Evolutionary conservation across 371 early-diverging fungal genomes (phyloP).

Genomic region (Circinella minor): DNA sequence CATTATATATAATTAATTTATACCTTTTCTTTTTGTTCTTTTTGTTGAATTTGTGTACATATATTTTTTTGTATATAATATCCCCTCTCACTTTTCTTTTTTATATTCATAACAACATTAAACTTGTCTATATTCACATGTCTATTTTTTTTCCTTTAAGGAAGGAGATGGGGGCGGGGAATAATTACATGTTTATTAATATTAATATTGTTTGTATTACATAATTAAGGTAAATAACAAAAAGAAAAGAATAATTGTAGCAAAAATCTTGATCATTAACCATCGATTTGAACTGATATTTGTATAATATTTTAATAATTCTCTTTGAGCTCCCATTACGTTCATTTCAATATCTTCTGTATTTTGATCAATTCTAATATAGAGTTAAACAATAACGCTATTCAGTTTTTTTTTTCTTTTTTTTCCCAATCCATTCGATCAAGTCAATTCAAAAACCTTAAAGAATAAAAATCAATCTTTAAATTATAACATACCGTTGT

Average conservation of each 20-base stretch:
- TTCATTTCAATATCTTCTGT: constrained; percentile 92
- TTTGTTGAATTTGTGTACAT: background rate
- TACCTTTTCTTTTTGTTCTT: background rate
- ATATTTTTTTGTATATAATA: background rate
- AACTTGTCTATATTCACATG: too few species aligned
- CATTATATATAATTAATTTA: background rate
- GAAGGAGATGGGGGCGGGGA: background rate
- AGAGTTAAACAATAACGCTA: background rate
- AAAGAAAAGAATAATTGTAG: constrained; percentile 74
- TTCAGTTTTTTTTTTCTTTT: too few species aligned
- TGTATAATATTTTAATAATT: constrained; percentile 89
- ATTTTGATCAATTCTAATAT: constrained; percentile 90
- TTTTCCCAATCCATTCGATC: too few species aligned
- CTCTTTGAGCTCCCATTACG: constrained; percentile 88
- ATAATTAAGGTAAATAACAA: constrained; percentile 49
- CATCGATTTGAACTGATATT: constrained; percentile 91
- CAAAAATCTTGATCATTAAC: constrained; percentile 95
- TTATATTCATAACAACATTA: background rate
- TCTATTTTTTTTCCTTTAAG: too few species aligned
- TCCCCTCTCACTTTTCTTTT: background rate
- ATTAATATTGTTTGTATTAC: constrained; percentile 21
- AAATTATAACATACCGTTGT: constrained; percentile 63
- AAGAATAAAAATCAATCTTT: background rate
- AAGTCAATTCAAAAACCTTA: too few species aligned
- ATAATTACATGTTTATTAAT: constrained; percentile 3